These are phyloP conservation scores for Blastobotrys muscicola DNA, from an alignment of 805 yeast species.

Conservation along the genomic window DNA sequence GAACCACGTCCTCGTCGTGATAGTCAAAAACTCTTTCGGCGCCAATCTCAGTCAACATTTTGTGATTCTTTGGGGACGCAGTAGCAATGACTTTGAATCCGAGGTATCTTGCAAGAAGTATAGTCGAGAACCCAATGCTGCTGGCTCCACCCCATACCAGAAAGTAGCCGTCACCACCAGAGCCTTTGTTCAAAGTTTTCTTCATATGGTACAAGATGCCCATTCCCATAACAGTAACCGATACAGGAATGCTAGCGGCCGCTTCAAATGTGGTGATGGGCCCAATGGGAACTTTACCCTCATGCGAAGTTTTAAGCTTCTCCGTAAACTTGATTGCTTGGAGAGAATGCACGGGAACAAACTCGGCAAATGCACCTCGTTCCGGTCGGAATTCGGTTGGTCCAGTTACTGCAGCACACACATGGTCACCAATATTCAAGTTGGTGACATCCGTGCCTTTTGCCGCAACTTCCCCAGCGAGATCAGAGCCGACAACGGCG, in stretches of 20 bases:
- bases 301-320: conserved; percentile 13
- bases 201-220: too few species aligned
- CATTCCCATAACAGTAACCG: conserved; percentile 37
- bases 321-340: neutral
- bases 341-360: conserved; percentile 30
- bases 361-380: conserved; percentile 54
- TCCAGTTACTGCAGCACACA: conserved; percentile 50
- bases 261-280: conserved; percentile 45
- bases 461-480: conserved; percentile 45
- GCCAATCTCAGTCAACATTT: conserved; percentile 36
- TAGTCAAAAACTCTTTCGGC: conserved; percentile 43
- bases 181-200: conserved; percentile 7
- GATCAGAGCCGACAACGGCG: conserved; percentile 49
- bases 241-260: conserved; percentile 51
- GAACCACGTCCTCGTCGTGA: conserved; percentile 35
- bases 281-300: conserved; percentile 30
- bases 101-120: conserved; percentile 48
- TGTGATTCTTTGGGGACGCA: conserved; percentile 41
- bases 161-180: conserved; percentile 2
- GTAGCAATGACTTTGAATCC: conserved; percentile 41
- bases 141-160: conserved; percentile 43
- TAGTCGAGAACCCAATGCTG: conserved; percentile 46
- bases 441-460: conserved; percentile 38
- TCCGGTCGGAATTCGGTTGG: conserved; percentile 32
- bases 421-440: conserved; percentile 45